A percentile compares a stretch with the other conserved stretches of the same genome.
phyloP scores from a whole-genome alignment of 192 early-diverging fungal species.

The Gryganskiella cystojenkinii region DNA sequence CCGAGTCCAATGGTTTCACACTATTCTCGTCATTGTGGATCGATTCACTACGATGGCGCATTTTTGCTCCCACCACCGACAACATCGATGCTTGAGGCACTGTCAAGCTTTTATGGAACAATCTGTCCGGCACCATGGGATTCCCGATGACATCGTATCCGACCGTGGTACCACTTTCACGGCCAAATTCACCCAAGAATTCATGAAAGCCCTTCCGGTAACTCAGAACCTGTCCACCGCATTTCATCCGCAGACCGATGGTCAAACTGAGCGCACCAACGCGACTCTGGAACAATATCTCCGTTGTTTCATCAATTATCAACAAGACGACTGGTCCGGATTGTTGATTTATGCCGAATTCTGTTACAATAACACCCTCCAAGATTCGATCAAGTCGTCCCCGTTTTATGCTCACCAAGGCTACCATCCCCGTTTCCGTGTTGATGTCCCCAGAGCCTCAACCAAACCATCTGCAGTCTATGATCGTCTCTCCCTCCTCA shows the following conservation, averaged over 20 bases:
- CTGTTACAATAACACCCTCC: slow-evolving; percentile 61
- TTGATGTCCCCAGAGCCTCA: neutral
- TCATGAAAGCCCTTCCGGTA: slow-evolving; percentile 32
- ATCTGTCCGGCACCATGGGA: slow-evolving; percentile 18
- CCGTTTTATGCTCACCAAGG: slow-evolving; percentile 49
- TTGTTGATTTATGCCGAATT: slow-evolving; percentile 58
- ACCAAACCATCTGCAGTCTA: neutral
- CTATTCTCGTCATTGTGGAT: too few relatives aligned
- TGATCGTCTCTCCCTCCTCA: neutral
- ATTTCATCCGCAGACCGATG: slow-evolving; percentile 51
- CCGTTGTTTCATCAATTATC: slow-evolving; percentile 34
- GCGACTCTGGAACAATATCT: slow-evolving; percentile 54
- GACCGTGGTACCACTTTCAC: slow-evolving; percentile 57
- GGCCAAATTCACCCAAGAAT: slow-evolving; percentile 44
- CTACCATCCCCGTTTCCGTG: slow-evolving; percentile 35
- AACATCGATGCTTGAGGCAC: slow-evolving; percentile 4
- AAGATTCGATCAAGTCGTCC: slow-evolving; percentile 21
- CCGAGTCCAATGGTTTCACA: slow-evolving; percentile 20
- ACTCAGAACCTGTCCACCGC: slow-evolving; percentile 47
- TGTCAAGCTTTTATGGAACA: slow-evolving; percentile 23
- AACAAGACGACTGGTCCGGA: slow-evolving; percentile 55
- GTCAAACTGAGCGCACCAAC: slow-evolving; percentile 58
- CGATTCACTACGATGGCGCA: too few relatives aligned
- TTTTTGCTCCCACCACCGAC: slow-evolving; percentile 13
- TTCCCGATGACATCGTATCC: slow-evolving; percentile 55